Evolutionary conservation across 2,329 filamentous ascomycete species (phyloP).

Genomic region (Myotisia sp.): DNA sequence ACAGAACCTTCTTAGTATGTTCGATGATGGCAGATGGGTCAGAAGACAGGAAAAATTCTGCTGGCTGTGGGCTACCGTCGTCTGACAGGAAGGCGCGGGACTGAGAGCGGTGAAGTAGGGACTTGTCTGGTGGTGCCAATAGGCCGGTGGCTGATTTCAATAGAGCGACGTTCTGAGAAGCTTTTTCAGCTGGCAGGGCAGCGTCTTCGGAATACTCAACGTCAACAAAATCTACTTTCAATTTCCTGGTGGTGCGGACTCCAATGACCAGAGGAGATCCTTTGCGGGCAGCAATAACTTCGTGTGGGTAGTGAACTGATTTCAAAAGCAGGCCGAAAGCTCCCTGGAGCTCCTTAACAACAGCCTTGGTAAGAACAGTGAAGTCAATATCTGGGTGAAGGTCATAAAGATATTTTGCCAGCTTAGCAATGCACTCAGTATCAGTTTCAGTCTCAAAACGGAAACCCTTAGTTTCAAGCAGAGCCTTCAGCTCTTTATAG

Average conservation of each 20-base stretch:
- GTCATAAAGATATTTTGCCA: conserved; percentile 96
- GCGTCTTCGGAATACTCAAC: conserved; percentile 90
- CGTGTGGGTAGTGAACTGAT: conserved; percentile 95
- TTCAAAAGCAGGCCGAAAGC: conserved; percentile 96
- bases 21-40: conserved; percentile 97
- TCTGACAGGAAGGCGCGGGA: conserved; percentile 98
- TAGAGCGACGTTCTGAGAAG: conserved; percentile 88
- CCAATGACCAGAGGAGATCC: conserved; percentile 94
- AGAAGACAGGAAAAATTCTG: conserved; percentile 98
- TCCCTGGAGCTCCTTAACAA: conserved; percentile 96
- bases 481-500: conserved; percentile 97
- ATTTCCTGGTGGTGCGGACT: conserved; percentile 92
- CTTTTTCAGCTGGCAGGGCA: conserved; percentile 78
- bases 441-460: conserved; percentile 98
- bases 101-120: conserved; percentile 92
- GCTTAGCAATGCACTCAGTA: conserved; percentile 97
- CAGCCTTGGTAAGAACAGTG: conserved; percentile 88
- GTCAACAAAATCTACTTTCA: conserved; percentile 99
- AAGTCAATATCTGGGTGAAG: conserved; percentile 89
- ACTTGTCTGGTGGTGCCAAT: conserved; percentile 89
- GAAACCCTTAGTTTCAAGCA: conserved; percentile 89
- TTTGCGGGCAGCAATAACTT: conserved; percentile 95
- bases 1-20: conserved; percentile 99
- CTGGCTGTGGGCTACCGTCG: conserved; percentile 92
- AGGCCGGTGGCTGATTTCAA: conserved; percentile 71